Evolutionary conservation across 2,329 filamentous ascomycete genomes (phyloP).

Genomic region (Pestalotiopsis sp.): DNA sequence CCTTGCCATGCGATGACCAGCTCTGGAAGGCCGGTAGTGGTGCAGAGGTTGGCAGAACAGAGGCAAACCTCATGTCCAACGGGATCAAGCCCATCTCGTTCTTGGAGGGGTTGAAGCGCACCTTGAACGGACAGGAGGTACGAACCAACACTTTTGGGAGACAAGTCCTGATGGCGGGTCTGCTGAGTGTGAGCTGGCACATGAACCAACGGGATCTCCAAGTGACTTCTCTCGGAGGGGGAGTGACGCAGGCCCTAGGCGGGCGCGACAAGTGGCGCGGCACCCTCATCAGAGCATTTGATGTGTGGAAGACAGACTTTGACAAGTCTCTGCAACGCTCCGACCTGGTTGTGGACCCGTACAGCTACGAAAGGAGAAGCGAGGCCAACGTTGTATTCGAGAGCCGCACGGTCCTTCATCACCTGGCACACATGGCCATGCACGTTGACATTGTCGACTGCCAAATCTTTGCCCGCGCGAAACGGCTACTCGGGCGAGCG

Average conservation of each 20-base stretch:
- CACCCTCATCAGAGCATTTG: conserved; percentile 83
- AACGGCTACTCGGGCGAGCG: conserved; percentile 78
- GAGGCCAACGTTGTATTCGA: conserved; percentile 73
- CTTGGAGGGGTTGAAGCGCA: conserved; percentile 87
- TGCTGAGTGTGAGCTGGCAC: conserved; percentile 94
- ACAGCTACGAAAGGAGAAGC: conserved; percentile 63
- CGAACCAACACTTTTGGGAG: conserved; percentile 92
- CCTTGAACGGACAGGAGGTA: conserved; percentile 81
- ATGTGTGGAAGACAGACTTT: conserved; percentile 91
- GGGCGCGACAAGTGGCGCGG: conserved; percentile 90
- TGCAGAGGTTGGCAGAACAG: conserved; percentile 81
- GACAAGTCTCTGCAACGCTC: conserved; percentile 74
- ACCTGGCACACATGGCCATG: conserved; percentile 96
- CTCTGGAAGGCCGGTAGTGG: conserved; percentile 91
- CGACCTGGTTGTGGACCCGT: conserved; percentile 54
- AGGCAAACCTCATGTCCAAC: conserved; percentile 77
- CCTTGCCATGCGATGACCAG: conserved; percentile 88
- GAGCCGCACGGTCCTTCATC: conserved; percentile 85
- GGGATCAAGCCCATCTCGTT: conserved; percentile 86
- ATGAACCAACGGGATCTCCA: conserved; percentile 96
- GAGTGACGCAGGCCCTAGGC: conserved; percentile 77
- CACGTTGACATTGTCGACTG: conserved; percentile 97
- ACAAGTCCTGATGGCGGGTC: conserved; percentile 89
- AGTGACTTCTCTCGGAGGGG: conserved; percentile 75
- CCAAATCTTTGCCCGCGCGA: conserved; percentile 91